A percentile compares a stretch with the other conserved stretches of the same genome.
Conservation (phyloP, 1,284 basidiomycete species). For the Microbotryum intermedium region DNA sequence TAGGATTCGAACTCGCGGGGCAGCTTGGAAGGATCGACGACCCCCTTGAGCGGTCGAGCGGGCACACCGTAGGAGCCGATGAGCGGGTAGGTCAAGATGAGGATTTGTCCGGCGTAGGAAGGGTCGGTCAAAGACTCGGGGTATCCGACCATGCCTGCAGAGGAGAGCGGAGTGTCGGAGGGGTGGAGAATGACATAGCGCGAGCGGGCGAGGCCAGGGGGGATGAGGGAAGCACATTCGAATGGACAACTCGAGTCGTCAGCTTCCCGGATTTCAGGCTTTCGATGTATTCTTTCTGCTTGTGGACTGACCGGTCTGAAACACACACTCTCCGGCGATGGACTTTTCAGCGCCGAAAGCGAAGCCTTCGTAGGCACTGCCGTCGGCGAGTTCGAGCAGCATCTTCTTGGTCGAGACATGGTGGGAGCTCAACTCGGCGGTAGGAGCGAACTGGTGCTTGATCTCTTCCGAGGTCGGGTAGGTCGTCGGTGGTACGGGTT, state of each 20-base stretch:
- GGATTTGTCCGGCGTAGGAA: slow-evolving; percentile 96
- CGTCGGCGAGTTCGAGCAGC: slow-evolving; percentile 87
- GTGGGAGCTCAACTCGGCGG: too few relatives aligned
- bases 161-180: slow-evolving; percentile 2
- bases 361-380: slow-evolving; percentile 76
- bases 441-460: too few relatives aligned
- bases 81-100: slow-evolving; percentile 93
- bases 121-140: slow-evolving; percentile 98
- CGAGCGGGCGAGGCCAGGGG: not conserved
- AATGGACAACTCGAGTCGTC: too few relatives aligned
- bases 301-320: slow-evolving; percentile 79
- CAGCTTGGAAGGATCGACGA: slow-evolving; percentile 47
- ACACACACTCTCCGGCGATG: slow-evolving; percentile 95
- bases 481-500: too few relatives aligned
- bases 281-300: too few relatives aligned
- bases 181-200: slow-evolving; percentile 2
- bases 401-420: slow-evolving; percentile 36
- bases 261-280: too few relatives aligned
- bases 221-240: not conserved
- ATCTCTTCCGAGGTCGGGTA: too few relatives aligned
- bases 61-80: slow-evolving; percentile 99
- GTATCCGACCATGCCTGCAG: slow-evolving; percentile 93
- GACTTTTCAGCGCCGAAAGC: slow-evolving; percentile 92
- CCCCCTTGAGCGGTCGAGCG: slow-evolving; percentile 46
- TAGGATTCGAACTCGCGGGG: slow-evolving; percentile 86